Base-by-base conservation (phyloP, 75 land plant species). In the Sequoiadendron giganteum region DNA sequence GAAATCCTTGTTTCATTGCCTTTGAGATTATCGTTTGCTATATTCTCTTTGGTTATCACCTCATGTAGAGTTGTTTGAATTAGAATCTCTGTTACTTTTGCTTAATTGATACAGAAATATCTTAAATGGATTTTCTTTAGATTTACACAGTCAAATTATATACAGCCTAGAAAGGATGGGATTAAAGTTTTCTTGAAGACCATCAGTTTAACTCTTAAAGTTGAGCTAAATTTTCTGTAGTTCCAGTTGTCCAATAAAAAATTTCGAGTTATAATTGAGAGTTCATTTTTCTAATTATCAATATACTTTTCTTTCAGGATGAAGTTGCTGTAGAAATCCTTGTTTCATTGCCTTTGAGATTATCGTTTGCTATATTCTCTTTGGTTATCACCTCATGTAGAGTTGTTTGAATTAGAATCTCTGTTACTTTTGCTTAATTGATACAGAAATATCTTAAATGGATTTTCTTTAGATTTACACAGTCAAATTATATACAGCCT, bases 291-390 rank as follows among this genome's bases (percentile, higher is more conserved):
- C 52, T 34, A n/a, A 77, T 87, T 30, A 25, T 47, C 21, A 36
- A 42, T 84, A 38, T 32, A 9, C 9, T 85, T 38, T 49, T 38
- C 25, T 61, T 87, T 16, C 91, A 90, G 90, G 91, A 88, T 32
- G 90, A 89, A 58, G 89, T 90, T 84, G 78, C 73, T 52, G 28
- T 55, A 55, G 91, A 90, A 72, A n/a, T n/a, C 70, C 65, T 58
- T 21, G 7, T 8, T 65, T 65, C n/a, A 25, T 65, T 65, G 28
- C 70, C 70, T 65, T 65, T 6, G n/a, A 21, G 4, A 65, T 65
- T 65, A 28, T 25, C 28, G 1, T 65, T 7, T 65, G 70, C 70
- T 25, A 65, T 65, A 65, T 65, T 21, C 70, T 65, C 70, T 65
- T 65, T 28, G 28, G n/a, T 65, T 65, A 28, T 65, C 5, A 28